Evolutionary conservation across 805 yeast species (phyloP).

Genomic region (Zygotorulaspora florentina): DNA sequence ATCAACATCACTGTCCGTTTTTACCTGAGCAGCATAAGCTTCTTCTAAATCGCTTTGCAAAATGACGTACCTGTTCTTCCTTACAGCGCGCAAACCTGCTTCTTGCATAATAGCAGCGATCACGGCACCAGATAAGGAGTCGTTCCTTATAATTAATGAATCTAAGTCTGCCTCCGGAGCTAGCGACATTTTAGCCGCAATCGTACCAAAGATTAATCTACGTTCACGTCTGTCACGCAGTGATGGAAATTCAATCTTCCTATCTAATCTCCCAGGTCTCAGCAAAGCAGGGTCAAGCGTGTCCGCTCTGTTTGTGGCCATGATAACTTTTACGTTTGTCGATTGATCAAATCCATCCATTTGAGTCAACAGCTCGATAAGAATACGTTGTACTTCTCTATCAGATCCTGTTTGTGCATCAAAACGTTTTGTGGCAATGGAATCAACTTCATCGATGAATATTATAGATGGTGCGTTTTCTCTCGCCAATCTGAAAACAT

Average conservation of each 20-base stretch:
- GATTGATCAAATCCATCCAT: conserved; percentile 99
- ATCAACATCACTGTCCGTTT: conserved; percentile 91
- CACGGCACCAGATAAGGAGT: conserved; percentile 93
- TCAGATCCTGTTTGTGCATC: conserved; percentile 99
- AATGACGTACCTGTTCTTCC: conserved; percentile 96
- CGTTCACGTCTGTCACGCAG: conserved; percentile 97
- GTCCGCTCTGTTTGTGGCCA: conserved; percentile 99
- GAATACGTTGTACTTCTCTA: conserved; percentile 96
- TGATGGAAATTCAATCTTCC: conserved; percentile 96
- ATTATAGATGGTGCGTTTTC: conserved; percentile 97
- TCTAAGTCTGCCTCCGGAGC: conserved; percentile 98
- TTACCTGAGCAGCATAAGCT: conserved; percentile 95
- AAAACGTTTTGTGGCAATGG: conserved; percentile 97
- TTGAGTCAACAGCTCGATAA: conserved; percentile 91
- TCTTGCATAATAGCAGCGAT: conserved; percentile 99
- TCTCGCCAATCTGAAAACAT: conserved; percentile 93
- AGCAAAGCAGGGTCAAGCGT: conserved; percentile 96
- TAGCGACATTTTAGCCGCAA: conserved; percentile 94
- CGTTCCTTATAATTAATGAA: conserved; percentile 90
- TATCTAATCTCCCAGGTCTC: conserved; percentile 97
- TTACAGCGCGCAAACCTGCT: conserved; percentile 97
- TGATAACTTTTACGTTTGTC: conserved; percentile 92
- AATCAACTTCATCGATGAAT: conserved; percentile 97
- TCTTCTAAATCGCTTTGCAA: conserved; percentile 95
- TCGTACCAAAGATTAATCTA: conserved; percentile 90